phyloP scores from a whole-genome alignment of 129 eudicot species.

The Dittrichia graveolens region DNA sequence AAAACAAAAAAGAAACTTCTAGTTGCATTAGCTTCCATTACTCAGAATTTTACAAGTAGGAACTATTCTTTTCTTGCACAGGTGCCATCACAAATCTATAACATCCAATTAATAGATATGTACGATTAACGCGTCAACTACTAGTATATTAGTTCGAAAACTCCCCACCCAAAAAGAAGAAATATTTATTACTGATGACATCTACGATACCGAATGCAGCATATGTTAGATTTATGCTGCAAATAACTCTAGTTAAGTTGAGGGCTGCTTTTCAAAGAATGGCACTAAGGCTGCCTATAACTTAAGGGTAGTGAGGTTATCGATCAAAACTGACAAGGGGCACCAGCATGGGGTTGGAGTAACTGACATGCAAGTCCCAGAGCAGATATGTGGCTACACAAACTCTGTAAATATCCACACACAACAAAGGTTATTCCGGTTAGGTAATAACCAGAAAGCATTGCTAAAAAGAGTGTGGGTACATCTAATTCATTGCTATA shows the following conservation, averaged over 20 bases:
- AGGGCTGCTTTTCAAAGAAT: conserved; percentile 2
- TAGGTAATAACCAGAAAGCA: not conserved
- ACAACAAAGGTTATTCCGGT: not conserved
- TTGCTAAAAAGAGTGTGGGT: conserved; percentile 13
- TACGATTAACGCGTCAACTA: not conserved
- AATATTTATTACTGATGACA: not conserved
- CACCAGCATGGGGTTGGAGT: conserved; percentile 13
- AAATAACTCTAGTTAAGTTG: not conserved
- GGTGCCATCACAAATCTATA: not conserved
- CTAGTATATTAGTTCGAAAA: not conserved
- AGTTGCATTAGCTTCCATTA: conserved; percentile 12
- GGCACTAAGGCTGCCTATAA: not conserved
- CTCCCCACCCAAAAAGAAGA: not conserved
- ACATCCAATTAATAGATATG: conserved; percentile 8
- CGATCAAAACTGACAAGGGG: conserved; percentile 12
- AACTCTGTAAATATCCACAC: conserved; percentile 1
- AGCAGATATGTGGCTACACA: conserved; percentile 1
- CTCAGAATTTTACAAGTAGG: conserved; percentile 4
- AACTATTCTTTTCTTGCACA: conserved; percentile 10
- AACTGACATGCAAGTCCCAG: not conserved
- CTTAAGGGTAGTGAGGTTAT: not conserved
- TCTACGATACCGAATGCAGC: conserved; percentile 5
- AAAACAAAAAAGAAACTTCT: not conserved
- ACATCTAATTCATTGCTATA: conserved; percentile 4
- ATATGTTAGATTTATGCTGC: conserved; percentile 1